phyloP scores from a whole-genome alignment of 1,139 yeast genomes.

The Suhomyces yuchorum region DNA sequence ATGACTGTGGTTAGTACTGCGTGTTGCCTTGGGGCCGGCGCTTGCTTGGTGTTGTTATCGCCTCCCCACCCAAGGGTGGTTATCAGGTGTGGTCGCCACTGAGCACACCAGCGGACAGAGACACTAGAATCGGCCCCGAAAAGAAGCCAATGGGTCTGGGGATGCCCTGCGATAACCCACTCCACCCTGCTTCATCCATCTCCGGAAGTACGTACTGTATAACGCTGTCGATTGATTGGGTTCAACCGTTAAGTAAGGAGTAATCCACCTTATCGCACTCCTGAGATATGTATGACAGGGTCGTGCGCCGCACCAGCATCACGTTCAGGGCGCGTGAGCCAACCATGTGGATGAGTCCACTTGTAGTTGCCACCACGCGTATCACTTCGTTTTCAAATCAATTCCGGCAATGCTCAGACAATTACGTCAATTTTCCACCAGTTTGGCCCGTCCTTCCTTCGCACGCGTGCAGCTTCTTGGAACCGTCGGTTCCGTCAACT shows the following conservation, averaged over 20 bases:
- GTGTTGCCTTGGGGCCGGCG: background rate
- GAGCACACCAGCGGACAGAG: background rate
- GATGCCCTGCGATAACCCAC: background rate
- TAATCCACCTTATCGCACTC: conserved; percentile 13
- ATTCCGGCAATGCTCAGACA: conserved; percentile 30
- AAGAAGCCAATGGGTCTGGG: background rate
- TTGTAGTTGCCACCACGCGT: conserved; percentile 5
- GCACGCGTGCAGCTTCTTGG: conserved; percentile 50
- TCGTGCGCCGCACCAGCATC: conserved; percentile 9
- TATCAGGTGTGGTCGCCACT: background rate
- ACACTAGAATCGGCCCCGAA: background rate
- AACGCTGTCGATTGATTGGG: conserved; percentile 1
- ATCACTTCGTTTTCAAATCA: background rate
- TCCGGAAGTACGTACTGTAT: conserved; percentile 8
- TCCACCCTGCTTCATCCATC: background rate
- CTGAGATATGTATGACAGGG: conserved; percentile 14
- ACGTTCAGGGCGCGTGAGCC: background rate
- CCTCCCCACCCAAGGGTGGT: background rate
- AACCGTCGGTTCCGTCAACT: conserved; percentile 41
- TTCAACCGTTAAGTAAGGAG: conserved; percentile 10
- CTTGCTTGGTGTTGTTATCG: background rate
- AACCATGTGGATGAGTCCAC: background rate
- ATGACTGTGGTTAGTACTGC: conserved; percentile 33
- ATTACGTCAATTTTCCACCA: conserved; percentile 38
- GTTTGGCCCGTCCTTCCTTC: conserved; percentile 35